Conservation (phyloP, 805 yeast genomes). For the Yarrowia divulgata region DNA sequence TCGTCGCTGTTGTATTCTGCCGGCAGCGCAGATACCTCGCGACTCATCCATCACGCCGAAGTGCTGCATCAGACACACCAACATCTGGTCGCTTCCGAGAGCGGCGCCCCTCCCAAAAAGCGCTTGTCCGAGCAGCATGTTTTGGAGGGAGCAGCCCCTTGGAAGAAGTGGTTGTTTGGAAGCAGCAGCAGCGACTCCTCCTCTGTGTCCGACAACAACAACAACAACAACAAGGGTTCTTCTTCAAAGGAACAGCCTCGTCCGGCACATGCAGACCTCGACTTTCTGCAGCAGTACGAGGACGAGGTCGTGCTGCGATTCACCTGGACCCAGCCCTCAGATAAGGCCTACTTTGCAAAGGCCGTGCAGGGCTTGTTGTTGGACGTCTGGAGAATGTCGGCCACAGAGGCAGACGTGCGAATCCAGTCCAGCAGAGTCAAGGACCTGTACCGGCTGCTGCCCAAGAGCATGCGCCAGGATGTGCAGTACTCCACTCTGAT, state of each 20-base stretch:
- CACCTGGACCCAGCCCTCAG: slow-evolving; percentile 43
- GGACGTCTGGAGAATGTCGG: slow-evolving; percentile 46
- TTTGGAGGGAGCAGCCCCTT: slow-evolving; percentile 37
- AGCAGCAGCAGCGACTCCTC: neutral
- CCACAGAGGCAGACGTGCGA: slow-evolving; percentile 44
- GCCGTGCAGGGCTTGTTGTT: slow-evolving; percentile 45
- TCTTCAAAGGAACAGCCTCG: slow-evolving; percentile 8
- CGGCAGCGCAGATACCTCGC: slow-evolving; percentile 37
- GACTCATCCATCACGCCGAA: slow-evolving; percentile 35
- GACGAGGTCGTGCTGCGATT: slow-evolving; percentile 58
- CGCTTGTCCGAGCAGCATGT: slow-evolving; percentile 40
- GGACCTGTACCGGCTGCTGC: slow-evolving; percentile 44
- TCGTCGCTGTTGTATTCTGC: slow-evolving; percentile 35
- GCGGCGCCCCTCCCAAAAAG: slow-evolving; percentile 40
- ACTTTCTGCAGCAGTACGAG: slow-evolving; percentile 51
- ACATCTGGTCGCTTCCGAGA: slow-evolving; percentile 34
- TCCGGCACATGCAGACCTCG: slow-evolving; percentile 46
- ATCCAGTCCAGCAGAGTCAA: slow-evolving; percentile 42
- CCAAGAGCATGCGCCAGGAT: slow-evolving; percentile 43
- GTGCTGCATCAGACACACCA: slow-evolving; percentile 35
- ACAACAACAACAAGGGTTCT: neutral
- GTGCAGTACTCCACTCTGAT: slow-evolving; percentile 42
- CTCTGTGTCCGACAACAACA: neutral
- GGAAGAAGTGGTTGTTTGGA: slow-evolving; percentile 31
- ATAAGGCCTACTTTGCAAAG: slow-evolving; percentile 43